A percentile compares a stretch with the other conserved stretches of the same genome.
Evolutionary conservation across 2,329 filamentous ascomycete genomes (phyloP).

Genomic region (Waltergamsia citrina): DNA sequence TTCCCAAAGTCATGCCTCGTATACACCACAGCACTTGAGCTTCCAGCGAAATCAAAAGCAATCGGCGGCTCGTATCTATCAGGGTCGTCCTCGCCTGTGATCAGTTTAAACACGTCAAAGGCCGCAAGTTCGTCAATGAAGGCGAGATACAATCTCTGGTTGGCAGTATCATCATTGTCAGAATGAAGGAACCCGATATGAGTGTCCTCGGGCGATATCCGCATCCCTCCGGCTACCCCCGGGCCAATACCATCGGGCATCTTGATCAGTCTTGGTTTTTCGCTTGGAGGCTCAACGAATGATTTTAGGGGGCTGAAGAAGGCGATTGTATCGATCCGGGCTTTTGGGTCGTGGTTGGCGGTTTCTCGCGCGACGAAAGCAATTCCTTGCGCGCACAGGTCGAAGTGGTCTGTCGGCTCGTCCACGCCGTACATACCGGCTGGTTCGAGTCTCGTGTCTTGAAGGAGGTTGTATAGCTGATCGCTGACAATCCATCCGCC

Average conservation of each 20-base stretch:
- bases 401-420: conserved; percentile 15
- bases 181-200: conserved; percentile 23
- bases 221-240: conserved; percentile 14
- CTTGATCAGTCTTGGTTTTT: conserved; percentile 13
- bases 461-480: conserved; percentile 21
- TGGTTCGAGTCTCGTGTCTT: conserved; percentile 19
- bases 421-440: conserved; percentile 13
- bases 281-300: conserved; percentile 13
- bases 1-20: conserved; percentile 22
- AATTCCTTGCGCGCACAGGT: conserved; percentile 22
- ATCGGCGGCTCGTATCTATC: conserved; percentile 13
- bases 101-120: conserved; percentile 5
- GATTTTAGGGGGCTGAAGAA: conserved; percentile 19
- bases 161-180: conserved; percentile 11
- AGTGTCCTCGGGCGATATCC: conserved; percentile 25
- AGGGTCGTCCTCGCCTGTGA: conserved; percentile 9
- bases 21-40: conserved; percentile 21
- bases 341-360: conserved; percentile 4
- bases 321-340: conserved; percentile 11
- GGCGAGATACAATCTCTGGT: conserved; percentile 19
- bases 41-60: conserved; percentile 22
- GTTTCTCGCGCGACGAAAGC: conserved; percentile 18
- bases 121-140: conserved; percentile 9
- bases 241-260: conserved; percentile 6
- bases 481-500: conserved; percentile 17